Base-by-base conservation (phyloP, 352 stramenopile genomes). In the Phytophthora litchii region DNA sequence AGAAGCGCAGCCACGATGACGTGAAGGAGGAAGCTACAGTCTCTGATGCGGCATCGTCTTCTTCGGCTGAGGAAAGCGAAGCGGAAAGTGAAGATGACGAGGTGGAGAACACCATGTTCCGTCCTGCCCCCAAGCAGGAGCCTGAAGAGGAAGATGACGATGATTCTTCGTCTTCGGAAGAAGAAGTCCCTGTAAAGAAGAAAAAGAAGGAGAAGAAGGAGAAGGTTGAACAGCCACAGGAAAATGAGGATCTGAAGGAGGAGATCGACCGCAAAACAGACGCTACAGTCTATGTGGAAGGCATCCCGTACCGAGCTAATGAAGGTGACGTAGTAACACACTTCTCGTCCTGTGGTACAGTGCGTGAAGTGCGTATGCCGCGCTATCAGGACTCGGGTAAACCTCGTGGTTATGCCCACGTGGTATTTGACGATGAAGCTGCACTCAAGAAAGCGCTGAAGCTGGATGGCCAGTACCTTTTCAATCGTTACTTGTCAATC, bases 341-440 rank as follows among this genome's bases (percentile, higher is more conserved):
- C 67, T 97, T 98, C 42, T 76, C 83, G 13, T 72, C 72, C 12
- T 97, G 86, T 53, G 78, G 86, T 9, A 85, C 92, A n/a, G 87
- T 99, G 48, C 74, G 94, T 49, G 88, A 98, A 53, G 67, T 99
- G 45, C 88, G 96, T n/a, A 84, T 99, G 63, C 94, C 97, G 6
- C 88, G 88, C 12, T 91, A 90, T 62, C 92, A 98, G 55, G 92
- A 98, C 77, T 96, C 87, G n/a, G 89, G 89, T 35, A 84, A 88
- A 41, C 86, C 86, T 46, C 80, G 89, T 35, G 92, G 92, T n/a
- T 98, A 98, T 64, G 89, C 83, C 8, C 92, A 97, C 71, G 88
- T 98, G 20, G 88, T 97, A 31, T 99, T 98, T 65, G 82, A 86
- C 16, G 83, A 86, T 2, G 68, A 70, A 29, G 72, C 76, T 31